Base-by-base conservation (phyloP, 306 rosid species). In the Notholithocarpus densiflorus region DNA sequence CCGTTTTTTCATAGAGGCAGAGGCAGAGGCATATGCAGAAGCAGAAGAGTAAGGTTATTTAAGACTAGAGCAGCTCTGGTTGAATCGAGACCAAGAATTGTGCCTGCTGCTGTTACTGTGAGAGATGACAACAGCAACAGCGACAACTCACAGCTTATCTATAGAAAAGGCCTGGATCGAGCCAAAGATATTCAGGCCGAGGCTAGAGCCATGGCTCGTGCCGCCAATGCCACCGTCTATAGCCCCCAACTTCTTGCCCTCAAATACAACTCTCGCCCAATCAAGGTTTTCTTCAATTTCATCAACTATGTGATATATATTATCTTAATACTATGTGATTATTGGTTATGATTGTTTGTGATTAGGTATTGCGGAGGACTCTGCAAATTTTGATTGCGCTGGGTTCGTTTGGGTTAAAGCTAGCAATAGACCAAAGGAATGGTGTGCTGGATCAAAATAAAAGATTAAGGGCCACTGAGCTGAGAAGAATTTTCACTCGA, bases 171-270 rank as follows among this genome's bases (percentile, higher is more conserved):
- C 45, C 45, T 40, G 5, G 82, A 82, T 60, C 93, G 95, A 43
- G 84, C 96, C 15, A 84, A 85, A 55, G 97, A 91, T 48, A 24
- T 93, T 24, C 92, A 89, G 83, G 94, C 98, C 1, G 98, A 93
- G 86, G 81, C 86, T 3, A 82, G 91, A 77, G 98, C 98, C 75
- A 78, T 93, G 91, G 27, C 82, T 14, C 98, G 98, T 74, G 92
- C 97, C 9, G 75, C 56, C 18, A 75, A 84, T 78, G 92, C 93
- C 51, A 83, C 97, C 71, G 64, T 93, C 61, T 93, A 93, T 79
- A 84, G 80, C 53, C 89, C 98, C 11, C 72, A 90, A 31, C 84
- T 93, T 21, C 62, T 93, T 21, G 87, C 89, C 27, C 40, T 68
- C 18, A 77, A 80, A 69, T 91, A 93, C 75, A 90, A 93, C 17